Evolutionary conservation across 2,329 filamentous ascomycete species (phyloP), one percentile per base, ranked within the genome.

Genomic region (Chaetomium sp.): DNA sequence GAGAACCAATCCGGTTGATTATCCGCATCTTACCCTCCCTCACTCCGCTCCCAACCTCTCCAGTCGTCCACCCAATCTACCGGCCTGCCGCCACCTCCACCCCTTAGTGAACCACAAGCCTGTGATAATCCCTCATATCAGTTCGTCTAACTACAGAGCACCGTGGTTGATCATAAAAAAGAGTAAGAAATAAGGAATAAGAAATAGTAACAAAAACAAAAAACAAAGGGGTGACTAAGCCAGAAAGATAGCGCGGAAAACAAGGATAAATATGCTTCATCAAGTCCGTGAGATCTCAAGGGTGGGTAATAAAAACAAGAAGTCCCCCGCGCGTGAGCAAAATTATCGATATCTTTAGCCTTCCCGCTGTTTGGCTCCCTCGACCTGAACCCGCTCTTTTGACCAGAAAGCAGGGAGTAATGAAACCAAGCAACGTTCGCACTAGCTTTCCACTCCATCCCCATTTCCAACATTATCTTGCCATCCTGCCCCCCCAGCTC

Each of bases 1-100:
- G 57, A 65, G 61, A 67, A 67, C 63, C 65, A 67, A 67, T 65
- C 65, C 65, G 56, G 65, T 67, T 67, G 65, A 67, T 67, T 63
- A 62, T 67, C 65, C 63, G 60, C 60, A 58, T 54, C 51, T 16
- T 47, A 54, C 45, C 25, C 42, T 47, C 23, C 33, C 29, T 47
- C 42, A 21, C 49, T 35, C 49, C 54, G 27, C 56, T 49, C 35
- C 33, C 57, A 45, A 31, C 57, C 25, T 27, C 60, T 33, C 21
- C 19, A 12, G 2, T 35, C 31, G 38, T 23, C 31, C 31, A 53
- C n/a, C 31, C 45, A 51, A 25, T 29, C 45, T 51, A 19, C 25
- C 45, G 9, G 13, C 57, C 21, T 19, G 13, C 27, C 13, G 51
- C 19, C 53, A 23, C 19, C 9, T 27, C n/a, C 58, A 51, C 49